These are phyloP conservation scores for Nicotiana tabacum DNA, from an alignment of 257 asterid genomes.

Conservation along the genomic window DNA sequence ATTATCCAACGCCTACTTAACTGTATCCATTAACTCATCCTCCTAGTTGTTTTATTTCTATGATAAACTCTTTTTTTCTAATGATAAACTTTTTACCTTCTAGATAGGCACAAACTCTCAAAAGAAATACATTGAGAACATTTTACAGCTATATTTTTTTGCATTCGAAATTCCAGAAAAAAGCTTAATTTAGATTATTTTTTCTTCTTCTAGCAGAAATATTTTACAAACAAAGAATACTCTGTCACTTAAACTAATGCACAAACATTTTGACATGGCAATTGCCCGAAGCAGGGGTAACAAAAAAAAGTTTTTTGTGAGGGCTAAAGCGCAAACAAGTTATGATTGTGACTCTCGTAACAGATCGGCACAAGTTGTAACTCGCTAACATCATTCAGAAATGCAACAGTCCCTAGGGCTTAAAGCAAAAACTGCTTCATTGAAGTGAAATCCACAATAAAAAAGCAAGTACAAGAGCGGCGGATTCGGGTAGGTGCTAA, in stretches of 20 bases:
- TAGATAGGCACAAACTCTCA: not conserved
- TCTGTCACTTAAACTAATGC: not conserved
- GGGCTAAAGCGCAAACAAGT: not conserved
- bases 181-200: not conserved
- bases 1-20: not conserved
- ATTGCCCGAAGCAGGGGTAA: not conserved
- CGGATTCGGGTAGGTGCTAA: no score
- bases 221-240: not conserved
- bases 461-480: not conserved
- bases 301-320: not conserved
- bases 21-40: not conserved
- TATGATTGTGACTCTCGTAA: not conserved
- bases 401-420: not conserved
- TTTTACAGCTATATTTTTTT: not conserved
- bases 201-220: not conserved
- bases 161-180: not conserved
- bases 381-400: not conserved
- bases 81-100: not conserved
- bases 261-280: not conserved
- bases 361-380: not conserved
- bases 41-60: not conserved
- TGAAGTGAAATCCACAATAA: not conserved
- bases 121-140: not conserved
- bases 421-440: not conserved
- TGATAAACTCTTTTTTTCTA: not conserved